Conservation (phyloP, 108 stramenopile genomes). For the Chaetoceros muelleri region DNA sequence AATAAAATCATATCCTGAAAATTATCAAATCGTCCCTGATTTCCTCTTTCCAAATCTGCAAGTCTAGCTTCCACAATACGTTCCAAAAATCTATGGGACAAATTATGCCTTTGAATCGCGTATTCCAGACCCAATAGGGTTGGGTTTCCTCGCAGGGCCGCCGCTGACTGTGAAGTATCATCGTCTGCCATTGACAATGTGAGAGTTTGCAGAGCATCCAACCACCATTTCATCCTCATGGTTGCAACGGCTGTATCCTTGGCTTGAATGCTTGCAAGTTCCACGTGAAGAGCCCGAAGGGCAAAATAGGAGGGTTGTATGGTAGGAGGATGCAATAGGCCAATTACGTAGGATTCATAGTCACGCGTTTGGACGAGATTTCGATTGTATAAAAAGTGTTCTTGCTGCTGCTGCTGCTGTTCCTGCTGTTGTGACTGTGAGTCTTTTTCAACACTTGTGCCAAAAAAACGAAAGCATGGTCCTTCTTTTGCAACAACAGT, state of each 20-base stretch:
- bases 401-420: too few species aligned
- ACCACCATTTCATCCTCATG: not conserved
- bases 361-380: not conserved
- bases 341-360: not conserved
- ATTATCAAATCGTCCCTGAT: slow-evolving; percentile 4
- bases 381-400: not conserved
- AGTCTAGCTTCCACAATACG: slow-evolving; percentile 25
- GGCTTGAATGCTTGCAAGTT: slow-evolving; percentile 29
- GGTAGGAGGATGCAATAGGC: not conserved
- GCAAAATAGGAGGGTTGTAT: slow-evolving; percentile 16
- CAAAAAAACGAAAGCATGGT: too few species aligned
- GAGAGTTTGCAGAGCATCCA: not conserved
- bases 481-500: too few species aligned
- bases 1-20: slow-evolving; percentile 22
- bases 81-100: slow-evolving; percentile 25
- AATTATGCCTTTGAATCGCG: slow-evolving; percentile 15
- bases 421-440: too few species aligned
- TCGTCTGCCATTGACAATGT: not conserved
- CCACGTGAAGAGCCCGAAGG: slow-evolving; percentile 29
- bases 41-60: slow-evolving; percentile 20
- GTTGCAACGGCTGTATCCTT: not conserved
- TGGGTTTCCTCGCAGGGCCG: slow-evolving; percentile 4
- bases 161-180: not conserved
- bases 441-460: too few species aligned
- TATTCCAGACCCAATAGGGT: slow-evolving; percentile 16